Conservation (phyloP, 2,329 filamentous ascomycete genomes). For the Capronia coronata region DNA sequence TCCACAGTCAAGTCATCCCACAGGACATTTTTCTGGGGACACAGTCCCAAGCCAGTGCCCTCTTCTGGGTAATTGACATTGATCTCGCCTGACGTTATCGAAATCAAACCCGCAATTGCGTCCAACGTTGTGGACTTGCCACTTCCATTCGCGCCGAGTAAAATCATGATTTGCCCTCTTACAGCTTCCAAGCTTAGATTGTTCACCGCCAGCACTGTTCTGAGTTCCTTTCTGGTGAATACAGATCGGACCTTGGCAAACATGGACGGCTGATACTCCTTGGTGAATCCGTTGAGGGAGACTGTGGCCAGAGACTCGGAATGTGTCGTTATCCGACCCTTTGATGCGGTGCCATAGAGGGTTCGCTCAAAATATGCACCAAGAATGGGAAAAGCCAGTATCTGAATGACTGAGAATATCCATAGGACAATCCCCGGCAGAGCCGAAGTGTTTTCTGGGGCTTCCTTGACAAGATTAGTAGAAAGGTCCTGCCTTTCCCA, state of each 20-base stretch:
- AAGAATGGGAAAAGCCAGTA: slow-evolving; percentile 67
- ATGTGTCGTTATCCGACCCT: slow-evolving; percentile 45
- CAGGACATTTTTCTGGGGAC: slow-evolving; percentile 88
- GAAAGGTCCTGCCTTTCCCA: slow-evolving; percentile 60
- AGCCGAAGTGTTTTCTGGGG: slow-evolving; percentile 60
- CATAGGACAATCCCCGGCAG: slow-evolving; percentile 70
- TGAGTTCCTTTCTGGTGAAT: slow-evolving; percentile 46
- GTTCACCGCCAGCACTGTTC: slow-evolving; percentile 72
- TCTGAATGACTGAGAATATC: slow-evolving; percentile 71
- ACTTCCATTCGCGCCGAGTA: slow-evolving; percentile 82
- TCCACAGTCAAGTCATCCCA: slow-evolving; percentile 84
- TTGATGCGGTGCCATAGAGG: slow-evolving; percentile 68
- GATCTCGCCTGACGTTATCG: slow-evolving; percentile 68
- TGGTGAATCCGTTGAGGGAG: slow-evolving; percentile 65
- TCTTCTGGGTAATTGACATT: slow-evolving; percentile 71
- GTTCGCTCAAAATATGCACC: slow-evolving; percentile 66
- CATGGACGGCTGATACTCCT: slow-evolving; percentile 65
- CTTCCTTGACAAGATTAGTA: slow-evolving; percentile 55
- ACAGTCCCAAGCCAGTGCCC: slow-evolving; percentile 73
- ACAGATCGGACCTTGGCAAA: slow-evolving; percentile 47
- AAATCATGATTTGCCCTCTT: slow-evolving; percentile 74
- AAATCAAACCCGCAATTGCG: slow-evolving; percentile 75
- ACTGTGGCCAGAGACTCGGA: slow-evolving; percentile 42
- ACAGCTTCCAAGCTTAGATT: slow-evolving; percentile 63
- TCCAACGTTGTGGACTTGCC: slow-evolving; percentile 88